Percentiles rank a stretch among this genome's conserved stretches.
These are phyloP conservation scores for Lanmaoa rubissima DNA, from an alignment of 768 basidiomycete species.

Conservation along the genomic window DNA sequence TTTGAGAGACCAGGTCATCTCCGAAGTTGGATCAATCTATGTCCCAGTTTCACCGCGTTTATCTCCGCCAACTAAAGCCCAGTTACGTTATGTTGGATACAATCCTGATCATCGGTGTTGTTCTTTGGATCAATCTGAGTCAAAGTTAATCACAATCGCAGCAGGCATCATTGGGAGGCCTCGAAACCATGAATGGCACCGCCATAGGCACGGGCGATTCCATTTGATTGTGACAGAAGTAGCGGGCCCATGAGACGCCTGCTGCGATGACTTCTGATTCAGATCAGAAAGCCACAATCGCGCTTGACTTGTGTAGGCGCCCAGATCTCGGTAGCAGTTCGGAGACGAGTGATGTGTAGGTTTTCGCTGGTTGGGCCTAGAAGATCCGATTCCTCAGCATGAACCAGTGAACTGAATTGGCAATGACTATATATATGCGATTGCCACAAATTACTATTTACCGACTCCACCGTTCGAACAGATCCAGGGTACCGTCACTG, in stretches of 20 bases:
- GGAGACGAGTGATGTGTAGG: background rate
- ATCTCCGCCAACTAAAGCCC: background rate
- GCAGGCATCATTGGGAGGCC: background rate
- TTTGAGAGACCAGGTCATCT: background rate
- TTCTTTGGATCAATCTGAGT: background rate
- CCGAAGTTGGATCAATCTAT: background rate
- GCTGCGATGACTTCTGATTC: no score
- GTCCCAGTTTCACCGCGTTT: background rate
- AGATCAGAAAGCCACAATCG: no score
- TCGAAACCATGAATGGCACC: no score
- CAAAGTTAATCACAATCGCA: background rate
- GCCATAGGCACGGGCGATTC: no score
- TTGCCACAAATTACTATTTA: fast-evolving
- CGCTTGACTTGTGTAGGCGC: background rate
- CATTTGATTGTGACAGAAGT: background rate
- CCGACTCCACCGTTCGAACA: background rate
- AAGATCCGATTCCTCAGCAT: background rate
- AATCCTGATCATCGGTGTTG: no score
- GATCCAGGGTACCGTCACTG: background rate
- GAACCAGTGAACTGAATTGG: background rate
- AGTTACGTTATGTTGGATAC: background rate
- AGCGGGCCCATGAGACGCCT: background rate
- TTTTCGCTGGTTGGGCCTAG: background rate
- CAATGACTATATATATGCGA: background rate
- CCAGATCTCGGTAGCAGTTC: background rate